Evolutionary conservation across 306 rosid genomes (phyloP), one percentile per base, ranked within the genome.

Genomic region (Astragalus glycyphyllos): DNA sequence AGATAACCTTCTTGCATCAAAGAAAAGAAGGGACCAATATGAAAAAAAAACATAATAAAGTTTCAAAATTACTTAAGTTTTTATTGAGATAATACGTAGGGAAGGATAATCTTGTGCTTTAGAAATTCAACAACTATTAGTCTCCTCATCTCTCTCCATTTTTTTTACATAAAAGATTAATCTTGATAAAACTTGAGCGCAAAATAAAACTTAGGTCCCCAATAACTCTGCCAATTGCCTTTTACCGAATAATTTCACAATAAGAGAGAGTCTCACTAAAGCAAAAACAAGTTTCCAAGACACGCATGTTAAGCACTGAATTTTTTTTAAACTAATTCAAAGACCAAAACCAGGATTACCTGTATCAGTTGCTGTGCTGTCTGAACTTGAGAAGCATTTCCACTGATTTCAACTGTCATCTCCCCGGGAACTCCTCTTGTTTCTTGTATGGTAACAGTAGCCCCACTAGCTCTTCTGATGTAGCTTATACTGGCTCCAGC

Each of bases 321-420:
- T n/a, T n/a, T n/a, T n/a, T n/a, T n/a, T n/a, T n/a, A n/a, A n/a
- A n/a, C 57, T 17, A 23, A 74, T 68, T 49, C 67, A 3, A 71
- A 67, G 41, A 29, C 74, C 42, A 76, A 48, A 20, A 65, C 71
- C 67, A 15, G 37, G 51, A 79, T 81, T 84, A 80, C 99, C 91
- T 95, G 99, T 79, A 91, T 85, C 81, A 95, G 88, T 75, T 95
- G 99, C 82, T 91, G 96, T 41, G 99, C 99, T 8, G 97, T 85
- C 76, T 89, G 99, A 66, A 89, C 96, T 78, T 91, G 96, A 66
- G 97, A 82, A 79, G 97, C 96, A 72, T 91, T 82, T 69, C 99
- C 97, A 77, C 96, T 91, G 50, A 95, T 86, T 78, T 95, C 99
- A 77, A 91, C 99, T 8, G 99, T 95, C 99, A 95, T 95, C 83